Percentiles rank a stretch among this genome's conserved stretches.
Conservation (phyloP, 805 yeast genomes). For the Debaryomyces castellii region DNA sequence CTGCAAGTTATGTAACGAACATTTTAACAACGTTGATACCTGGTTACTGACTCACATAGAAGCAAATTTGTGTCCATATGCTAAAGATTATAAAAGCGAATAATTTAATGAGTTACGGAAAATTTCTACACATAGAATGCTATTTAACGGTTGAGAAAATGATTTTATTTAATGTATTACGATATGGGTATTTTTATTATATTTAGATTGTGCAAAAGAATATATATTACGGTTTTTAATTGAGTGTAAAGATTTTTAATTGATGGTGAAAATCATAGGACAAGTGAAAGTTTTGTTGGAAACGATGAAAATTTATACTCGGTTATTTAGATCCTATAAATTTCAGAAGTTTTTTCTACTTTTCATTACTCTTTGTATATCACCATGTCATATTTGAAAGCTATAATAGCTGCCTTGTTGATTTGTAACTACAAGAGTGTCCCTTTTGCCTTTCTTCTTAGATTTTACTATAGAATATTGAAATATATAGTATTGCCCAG, state of each 20-base stretch:
- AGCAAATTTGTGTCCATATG: constrained; percentile 34
- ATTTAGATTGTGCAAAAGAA: background rate
- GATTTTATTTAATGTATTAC: background rate
- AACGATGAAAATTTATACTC: background rate
- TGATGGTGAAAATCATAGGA: too few relatives aligned
- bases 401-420: constrained; percentile 16
- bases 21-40: constrained; percentile 67
- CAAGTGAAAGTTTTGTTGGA: background rate
- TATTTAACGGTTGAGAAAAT: background rate
- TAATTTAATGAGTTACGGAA: background rate
- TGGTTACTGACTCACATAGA: constrained; percentile 82
- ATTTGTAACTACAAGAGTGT: constrained; percentile 57
- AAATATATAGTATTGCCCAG: constrained; percentile 41
- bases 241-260: background rate
- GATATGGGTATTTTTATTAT: background rate
- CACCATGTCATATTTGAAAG: background rate
- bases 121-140: background rate
- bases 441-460: constrained; percentile 63
- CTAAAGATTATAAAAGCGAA: constrained; percentile 5
- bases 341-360: too few relatives aligned
- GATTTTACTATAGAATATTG: constrained; percentile 56
- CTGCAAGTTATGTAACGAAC: constrained; percentile 73
- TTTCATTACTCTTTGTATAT: too few relatives aligned
- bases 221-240: background rate
- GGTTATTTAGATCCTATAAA: background rate